Evolutionary conservation across 352 stramenopile genomes (phyloP).

Genomic region (Globisporangium uncinulatum): DNA sequence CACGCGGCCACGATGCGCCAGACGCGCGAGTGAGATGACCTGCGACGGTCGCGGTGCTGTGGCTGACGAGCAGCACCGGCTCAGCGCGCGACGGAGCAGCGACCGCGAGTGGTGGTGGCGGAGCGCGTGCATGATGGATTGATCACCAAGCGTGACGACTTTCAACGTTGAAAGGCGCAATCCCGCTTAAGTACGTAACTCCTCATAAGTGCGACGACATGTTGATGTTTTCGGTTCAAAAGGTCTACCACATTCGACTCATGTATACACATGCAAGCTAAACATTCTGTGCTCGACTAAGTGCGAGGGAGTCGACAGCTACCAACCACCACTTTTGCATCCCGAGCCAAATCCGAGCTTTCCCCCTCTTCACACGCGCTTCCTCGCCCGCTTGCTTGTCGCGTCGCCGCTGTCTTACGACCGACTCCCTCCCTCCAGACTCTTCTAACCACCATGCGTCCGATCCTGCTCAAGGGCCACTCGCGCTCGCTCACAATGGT

Average conservation of each 20-base stretch:
- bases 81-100: slow-evolving; percentile 1
- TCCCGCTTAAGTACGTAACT: too few relatives aligned
- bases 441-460: slow-evolving; percentile 65
- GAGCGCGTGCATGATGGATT: slow-evolving; percentile 7
- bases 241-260: too few relatives aligned
- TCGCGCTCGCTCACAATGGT: slow-evolving; percentile 98
- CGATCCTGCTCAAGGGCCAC: slow-evolving; percentile 99
- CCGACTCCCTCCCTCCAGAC: not conserved
- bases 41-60: slow-evolving; percentile 8
- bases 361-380: not conserved
- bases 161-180: too few relatives aligned
- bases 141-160: too few relatives aligned
- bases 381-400: not conserved
- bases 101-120: not conserved
- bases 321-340: too few relatives aligned
- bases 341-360: too few relatives aligned
- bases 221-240: too few relatives aligned
- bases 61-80: not conserved
- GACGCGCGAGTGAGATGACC: slow-evolving; percentile 24
- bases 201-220: too few relatives aligned
- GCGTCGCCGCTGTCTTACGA: too few relatives aligned
- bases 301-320: too few relatives aligned
- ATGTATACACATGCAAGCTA: too few relatives aligned
- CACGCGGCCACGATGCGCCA: slow-evolving; percentile 37
- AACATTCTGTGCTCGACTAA: too few relatives aligned